Evolutionary conservation across 2,329 filamentous ascomycete genomes (phyloP).

Genomic region (Nannizziopsis arthrosporioides): DNA sequence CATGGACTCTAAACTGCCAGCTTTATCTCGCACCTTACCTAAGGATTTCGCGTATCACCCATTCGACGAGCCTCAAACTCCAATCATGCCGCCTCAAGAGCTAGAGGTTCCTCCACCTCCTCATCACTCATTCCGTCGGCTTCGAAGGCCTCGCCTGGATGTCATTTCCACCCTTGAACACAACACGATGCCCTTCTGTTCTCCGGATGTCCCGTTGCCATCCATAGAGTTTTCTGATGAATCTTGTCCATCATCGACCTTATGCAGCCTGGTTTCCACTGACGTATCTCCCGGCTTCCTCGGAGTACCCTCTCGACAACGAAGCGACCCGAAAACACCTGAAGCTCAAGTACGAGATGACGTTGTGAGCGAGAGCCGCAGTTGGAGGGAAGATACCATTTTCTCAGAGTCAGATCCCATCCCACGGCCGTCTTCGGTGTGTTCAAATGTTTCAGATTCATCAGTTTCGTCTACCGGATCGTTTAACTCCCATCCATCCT

Average conservation of each 20-base stretch:
- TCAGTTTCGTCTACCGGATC: slow-evolving; percentile 50
- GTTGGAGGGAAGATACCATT: slow-evolving; percentile 26
- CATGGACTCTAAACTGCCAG: slow-evolving; percentile 31
- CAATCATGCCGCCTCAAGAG: slow-evolving; percentile 30
- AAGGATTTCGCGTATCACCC: slow-evolving; percentile 38
- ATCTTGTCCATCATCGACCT: slow-evolving; percentile 4
- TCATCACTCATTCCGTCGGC: slow-evolving; percentile 33
- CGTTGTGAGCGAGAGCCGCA: slow-evolving; percentile 23
- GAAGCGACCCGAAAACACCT: slow-evolving; percentile 34
- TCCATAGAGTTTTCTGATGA: slow-evolving; percentile 32
- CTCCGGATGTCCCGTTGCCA: slow-evolving; percentile 32
- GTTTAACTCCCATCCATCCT: slow-evolving; percentile 44
- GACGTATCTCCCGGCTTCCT: slow-evolving; percentile 26
- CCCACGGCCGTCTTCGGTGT: slow-evolving; percentile 46
- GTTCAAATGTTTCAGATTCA: slow-evolving; percentile 50
- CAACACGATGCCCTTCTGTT: slow-evolving; percentile 25
- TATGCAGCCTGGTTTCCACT: slow-evolving; percentile 13
- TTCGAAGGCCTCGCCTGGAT: slow-evolving; percentile 32
- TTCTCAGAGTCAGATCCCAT: slow-evolving; percentile 34
- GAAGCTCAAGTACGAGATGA: slow-evolving; percentile 35
- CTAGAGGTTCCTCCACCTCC: slow-evolving; percentile 35
- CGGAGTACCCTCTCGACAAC: slow-evolving; percentile 30
- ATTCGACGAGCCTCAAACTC: slow-evolving; percentile 30
- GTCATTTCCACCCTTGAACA: slow-evolving; percentile 24
- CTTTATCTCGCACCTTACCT: slow-evolving; percentile 36